These are phyloP conservation scores for Arthrobotrys megalospora DNA, from an alignment of 2,329 filamentous ascomycete genomes.

Conservation along the genomic window DNA sequence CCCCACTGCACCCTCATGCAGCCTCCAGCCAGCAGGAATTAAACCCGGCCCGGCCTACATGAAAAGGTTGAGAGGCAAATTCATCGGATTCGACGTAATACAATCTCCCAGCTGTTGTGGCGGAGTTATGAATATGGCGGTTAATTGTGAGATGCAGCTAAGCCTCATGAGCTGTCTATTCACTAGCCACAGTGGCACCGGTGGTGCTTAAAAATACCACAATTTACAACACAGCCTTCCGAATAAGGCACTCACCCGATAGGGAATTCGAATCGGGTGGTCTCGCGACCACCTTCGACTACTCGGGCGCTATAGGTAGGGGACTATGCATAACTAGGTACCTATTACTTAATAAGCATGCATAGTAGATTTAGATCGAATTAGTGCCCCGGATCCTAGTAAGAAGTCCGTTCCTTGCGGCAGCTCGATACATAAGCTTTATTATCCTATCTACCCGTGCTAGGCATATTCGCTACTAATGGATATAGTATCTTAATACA, in stretches of 20 bases:
- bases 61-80: slow-evolving; percentile 27
- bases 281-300: too few relatives aligned
- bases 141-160: neutral
- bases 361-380: neutral
- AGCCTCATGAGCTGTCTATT: neutral
- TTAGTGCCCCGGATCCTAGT: neutral
- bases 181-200: too few relatives aligned
- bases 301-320: too few relatives aligned
- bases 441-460: neutral
- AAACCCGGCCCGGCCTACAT: slow-evolving; percentile 38
- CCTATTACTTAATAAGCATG: neutral
- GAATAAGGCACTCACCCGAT: too few relatives aligned
- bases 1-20: slow-evolving; percentile 25
- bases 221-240: too few relatives aligned
- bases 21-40: slow-evolving; percentile 49
- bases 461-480: slow-evolving; percentile 9
- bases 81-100: slow-evolving; percentile 21
- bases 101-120: slow-evolving; percentile 4
- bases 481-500: neutral
- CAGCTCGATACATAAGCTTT: neutral
- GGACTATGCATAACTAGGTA: too few relatives aligned
- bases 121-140: neutral
- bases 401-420: slow-evolving; percentile 2
- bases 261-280: too few relatives aligned
- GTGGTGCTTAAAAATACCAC: too few relatives aligned